These are phyloP conservation scores for Zygosaccharomyces bailii DNA, from an alignment of 805 yeast genomes.

Conservation along the genomic window DNA sequence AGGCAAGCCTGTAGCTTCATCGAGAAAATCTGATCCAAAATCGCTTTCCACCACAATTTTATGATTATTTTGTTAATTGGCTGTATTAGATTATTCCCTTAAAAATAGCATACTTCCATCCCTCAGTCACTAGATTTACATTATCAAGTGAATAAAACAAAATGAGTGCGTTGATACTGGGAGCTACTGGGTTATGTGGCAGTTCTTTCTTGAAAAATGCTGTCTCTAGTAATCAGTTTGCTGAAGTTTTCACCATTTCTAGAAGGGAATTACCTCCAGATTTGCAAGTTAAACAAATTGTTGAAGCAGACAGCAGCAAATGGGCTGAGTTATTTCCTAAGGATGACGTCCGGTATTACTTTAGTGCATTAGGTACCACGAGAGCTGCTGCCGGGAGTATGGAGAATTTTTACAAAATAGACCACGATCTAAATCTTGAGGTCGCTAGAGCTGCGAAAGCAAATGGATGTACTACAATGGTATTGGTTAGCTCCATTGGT, in stretches of 20 bases:
- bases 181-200: slow-evolving; percentile 82
- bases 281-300: slow-evolving; percentile 34
- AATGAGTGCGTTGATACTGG: slow-evolving; percentile 45
- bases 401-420: slow-evolving; percentile 68
- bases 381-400: slow-evolving; percentile 66
- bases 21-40: not conserved
- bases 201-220: slow-evolving; percentile 48
- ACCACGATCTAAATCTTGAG: slow-evolving; percentile 65
- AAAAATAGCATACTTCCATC: not conserved
- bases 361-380: slow-evolving; percentile 76
- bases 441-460: slow-evolving; percentile 72
- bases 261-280: slow-evolving; percentile 44
- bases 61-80: not conserved
- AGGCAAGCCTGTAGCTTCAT: too few species aligned
- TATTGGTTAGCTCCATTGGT: slow-evolving; percentile 64
- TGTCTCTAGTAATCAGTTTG: slow-evolving; percentile 36
- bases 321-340: slow-evolving; percentile 48
- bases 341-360: slow-evolving; percentile 42
- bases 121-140: too few species aligned
- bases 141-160: not conserved
- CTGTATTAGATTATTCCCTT: not conserved
- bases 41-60: not conserved
- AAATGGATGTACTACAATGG: slow-evolving; percentile 62
- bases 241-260: slow-evolving; percentile 46
- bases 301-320: slow-evolving; percentile 44